Base-by-base conservation (phyloP, 352 stramenopile species). In the Globisporangium splendens region DNA sequence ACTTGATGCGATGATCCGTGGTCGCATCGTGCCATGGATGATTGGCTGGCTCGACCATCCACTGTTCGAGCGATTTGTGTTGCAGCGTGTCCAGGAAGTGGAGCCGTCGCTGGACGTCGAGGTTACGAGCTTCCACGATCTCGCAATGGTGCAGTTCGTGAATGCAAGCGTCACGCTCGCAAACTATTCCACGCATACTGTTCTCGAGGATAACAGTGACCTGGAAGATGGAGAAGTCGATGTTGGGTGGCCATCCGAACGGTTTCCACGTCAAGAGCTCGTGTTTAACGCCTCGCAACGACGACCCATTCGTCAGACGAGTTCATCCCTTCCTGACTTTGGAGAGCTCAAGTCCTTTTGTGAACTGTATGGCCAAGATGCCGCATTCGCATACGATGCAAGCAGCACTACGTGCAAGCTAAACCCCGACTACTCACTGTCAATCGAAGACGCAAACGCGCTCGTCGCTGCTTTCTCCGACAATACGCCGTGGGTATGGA, bases 291-390 rank as follows among this genome's bases (percentile, higher is more conserved):
- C 48, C 6, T 0, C 6, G 6, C 8, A 43, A 14, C 46, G 20
- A 14, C 38, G 18, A 2, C 43, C 68, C 3, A 50, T 64, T 0
- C 18, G 56, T 7, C 46, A 51, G 15, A 70, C 60, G 13, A 63
- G 39, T 15, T 56, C 33, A 6, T 66, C 71, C 13, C 47, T 65
- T 0, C 47, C 62, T 7, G 75, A 70, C 0, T 85, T 86, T 50
- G 61, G 58, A 1, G 77, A 89, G 31, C 49, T 89, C 6, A 39
- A 46, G 1, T 63, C 73, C 0, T 89, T 85, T 46, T 89, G 79
- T 50, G 65, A 56, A 18, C 48, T 68, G 17, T 70, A 66, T 51
- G 24, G 14, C 2, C 55, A 50, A 4, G 69, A 80, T 22, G 48
- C 59, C 18, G 43, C 38, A 18, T 80, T 81, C 56, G 57, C 59